These are phyloP conservation scores for Aspergillus heteromorphus DNA, from an alignment of 495 filamentous ascomycete genomes.

Conservation along the genomic window DNA sequence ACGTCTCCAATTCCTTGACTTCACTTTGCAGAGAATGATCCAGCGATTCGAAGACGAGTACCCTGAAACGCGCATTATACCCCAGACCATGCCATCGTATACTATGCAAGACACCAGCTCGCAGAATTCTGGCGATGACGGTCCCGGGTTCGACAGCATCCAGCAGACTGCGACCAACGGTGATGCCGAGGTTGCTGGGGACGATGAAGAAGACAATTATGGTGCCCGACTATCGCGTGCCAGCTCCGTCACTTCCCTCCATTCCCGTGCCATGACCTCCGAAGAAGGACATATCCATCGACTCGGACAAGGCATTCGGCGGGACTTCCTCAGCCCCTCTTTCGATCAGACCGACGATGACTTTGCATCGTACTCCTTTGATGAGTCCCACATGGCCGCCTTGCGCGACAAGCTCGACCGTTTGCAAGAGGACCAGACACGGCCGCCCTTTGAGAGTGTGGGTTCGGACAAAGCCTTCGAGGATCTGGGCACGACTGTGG, in stretches of 20 bases:
- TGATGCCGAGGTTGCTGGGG: slow-evolving; percentile 36
- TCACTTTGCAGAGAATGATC: slow-evolving; percentile 85
- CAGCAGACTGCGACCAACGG: slow-evolving; percentile 28
- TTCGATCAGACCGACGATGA: slow-evolving; percentile 34
- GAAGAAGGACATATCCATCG: slow-evolving; percentile 90
- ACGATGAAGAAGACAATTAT: slow-evolving; percentile 47
- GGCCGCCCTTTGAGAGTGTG: slow-evolving; percentile 47
- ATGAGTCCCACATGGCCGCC: slow-evolving; percentile 52
- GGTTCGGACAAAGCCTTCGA: slow-evolving; percentile 56
- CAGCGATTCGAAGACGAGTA: slow-evolving; percentile 94
- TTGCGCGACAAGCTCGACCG: slow-evolving; percentile 60
- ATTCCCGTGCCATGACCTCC: slow-evolving; percentile 69
- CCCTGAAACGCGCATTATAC: slow-evolving; percentile 69
- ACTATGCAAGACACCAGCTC: slow-evolving; percentile 28
- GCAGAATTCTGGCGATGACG: slow-evolving; percentile 38
- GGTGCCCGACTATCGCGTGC: slow-evolving; percentile 55
- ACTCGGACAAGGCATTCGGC: slow-evolving; percentile 73
- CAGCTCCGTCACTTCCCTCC: slow-evolving; percentile 73
- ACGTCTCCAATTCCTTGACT: slow-evolving; percentile 82
- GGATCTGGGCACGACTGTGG: slow-evolving; percentile 51
- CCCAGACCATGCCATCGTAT: slow-evolving; percentile 19
- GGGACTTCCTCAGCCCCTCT: slow-evolving; percentile 54
- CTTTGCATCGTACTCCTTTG: slow-evolving; percentile 32
- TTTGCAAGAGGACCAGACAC: slow-evolving; percentile 52
- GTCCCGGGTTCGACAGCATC: slow-evolving; percentile 27